Base-by-base conservation (phyloP, 1,284 basidiomycete species). In the Singerocomus inundabilis region DNA sequence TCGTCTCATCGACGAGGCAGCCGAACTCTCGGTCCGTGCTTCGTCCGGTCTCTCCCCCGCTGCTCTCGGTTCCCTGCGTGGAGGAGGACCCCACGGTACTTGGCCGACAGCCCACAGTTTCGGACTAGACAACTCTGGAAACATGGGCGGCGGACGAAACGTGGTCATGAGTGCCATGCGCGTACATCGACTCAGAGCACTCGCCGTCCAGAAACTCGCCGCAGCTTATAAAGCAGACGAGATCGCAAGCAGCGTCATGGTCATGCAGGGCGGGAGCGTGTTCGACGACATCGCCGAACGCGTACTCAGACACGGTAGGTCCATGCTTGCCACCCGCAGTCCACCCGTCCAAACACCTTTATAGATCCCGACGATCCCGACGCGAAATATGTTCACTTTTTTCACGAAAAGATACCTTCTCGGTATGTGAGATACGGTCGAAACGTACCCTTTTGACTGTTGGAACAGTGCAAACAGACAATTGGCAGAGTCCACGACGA, bases 321-420 rank as follows among this genome's bases (percentile, higher is more conserved):
- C 44, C 16, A 29, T 16, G 2, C 43, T 33, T 30, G 47, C 28
- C 34, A 2, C 32, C 12, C 30, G 3, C 36, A 32, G 6, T 25
- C 10, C 1, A 32, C 3, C 37, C 3, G 30, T 44, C 40, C 7
- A 28, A 53, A 45, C 50, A 21, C 10, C 33, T 2, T 34, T 42
- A 16, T 57, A 86, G 90, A 91, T 63, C 87, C 88, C 1, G 74
- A 77, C 56, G 85, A 91, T 58, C 59, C 77, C 7, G 88, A 92
- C 60, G 89, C 90, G 5, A 81, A 78, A 73, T 92, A 92, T 66
- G 88, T 92, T 5, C 85, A 91, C 60, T 92, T 92, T 63, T 92
- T 92, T 69, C 90, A 92, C 61, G 89, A 93, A 63, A 91, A 90
- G 70, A 92, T 93, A 57, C 90, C 90, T 21, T 91, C 89, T 48